Percentiles rank a stretch among this genome's conserved stretches.
These are phyloP conservation scores for Kodamaea anthophila DNA, from an alignment of 1,139 yeast genomes.

Conservation along the genomic window DNA sequence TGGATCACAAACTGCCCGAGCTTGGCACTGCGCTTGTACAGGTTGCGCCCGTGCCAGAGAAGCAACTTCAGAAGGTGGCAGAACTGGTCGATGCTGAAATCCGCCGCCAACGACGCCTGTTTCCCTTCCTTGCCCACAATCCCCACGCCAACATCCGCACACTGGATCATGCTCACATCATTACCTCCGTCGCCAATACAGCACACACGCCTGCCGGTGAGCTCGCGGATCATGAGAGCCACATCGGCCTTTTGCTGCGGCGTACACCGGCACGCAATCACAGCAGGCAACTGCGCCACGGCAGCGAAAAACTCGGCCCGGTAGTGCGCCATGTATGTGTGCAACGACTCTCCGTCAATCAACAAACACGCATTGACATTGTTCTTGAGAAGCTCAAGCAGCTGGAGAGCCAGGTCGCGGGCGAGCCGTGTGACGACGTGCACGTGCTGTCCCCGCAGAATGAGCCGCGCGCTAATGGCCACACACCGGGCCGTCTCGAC, in stretches of 20 bases:
- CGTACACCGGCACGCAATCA: conserved; percentile 95
- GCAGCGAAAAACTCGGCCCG: conserved; percentile 68
- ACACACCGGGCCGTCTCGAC: conserved; percentile 98
- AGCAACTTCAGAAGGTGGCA: conserved; percentile 80
- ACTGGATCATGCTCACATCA: conserved; percentile 98
- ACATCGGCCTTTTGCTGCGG: conserved; percentile 99
- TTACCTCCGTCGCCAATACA: conserved; percentile 99
- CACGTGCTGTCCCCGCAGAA: conserved; percentile 88
- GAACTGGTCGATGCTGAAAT: conserved; percentile 88
- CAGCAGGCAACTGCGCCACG: conserved; percentile 79
- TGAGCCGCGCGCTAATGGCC: conserved; percentile 86
- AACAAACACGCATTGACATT: conserved; percentile 72
- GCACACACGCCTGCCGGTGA: conserved; percentile 86
- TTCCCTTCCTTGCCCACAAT: conserved; percentile 98
- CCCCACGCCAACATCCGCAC: conserved; percentile 98
- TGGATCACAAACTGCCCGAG: conserved; percentile 94
- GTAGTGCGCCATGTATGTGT: conserved; percentile 56
- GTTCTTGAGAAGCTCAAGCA: conserved; percentile 62
- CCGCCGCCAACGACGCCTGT: conserved; percentile 96
- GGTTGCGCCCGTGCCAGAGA: conserved; percentile 97
- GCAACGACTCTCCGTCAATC: conserved; percentile 91
- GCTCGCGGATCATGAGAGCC: conserved; percentile 67
- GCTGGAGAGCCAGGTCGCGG: conserved; percentile 61
- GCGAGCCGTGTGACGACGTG: conserved; percentile 71
- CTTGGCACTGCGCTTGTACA: conserved; percentile 92